Evolutionary conservation across 257 asterid species (phyloP).

Genomic region (Plectranthus barbatus): DNA sequence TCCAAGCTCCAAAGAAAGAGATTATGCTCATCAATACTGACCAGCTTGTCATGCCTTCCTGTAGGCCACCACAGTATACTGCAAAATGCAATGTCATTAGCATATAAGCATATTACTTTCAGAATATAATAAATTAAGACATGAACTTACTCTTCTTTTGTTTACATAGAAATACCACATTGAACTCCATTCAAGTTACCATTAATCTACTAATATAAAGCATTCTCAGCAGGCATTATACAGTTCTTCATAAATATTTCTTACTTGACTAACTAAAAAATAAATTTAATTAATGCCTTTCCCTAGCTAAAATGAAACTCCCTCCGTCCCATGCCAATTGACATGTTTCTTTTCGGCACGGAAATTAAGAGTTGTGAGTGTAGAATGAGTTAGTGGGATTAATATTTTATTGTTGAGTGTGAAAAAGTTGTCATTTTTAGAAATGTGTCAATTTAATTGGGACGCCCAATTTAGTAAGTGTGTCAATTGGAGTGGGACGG

Average conservation of each 20-base stretch:
- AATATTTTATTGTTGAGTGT: no score
- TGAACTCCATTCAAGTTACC: conserved; percentile 1
- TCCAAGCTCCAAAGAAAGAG: conserved; percentile 82
- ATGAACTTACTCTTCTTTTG: background rate
- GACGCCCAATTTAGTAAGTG: no score
- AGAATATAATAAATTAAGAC: no score
- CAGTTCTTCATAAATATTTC: background rate
- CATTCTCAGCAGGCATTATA: background rate
- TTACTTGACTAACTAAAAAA: background rate
- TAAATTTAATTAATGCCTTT: background rate
- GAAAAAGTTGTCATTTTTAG: no score
- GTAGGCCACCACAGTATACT: conserved; percentile 98
- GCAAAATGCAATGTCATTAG: conserved; percentile 26
- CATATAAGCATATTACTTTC: conserved; percentile 11
- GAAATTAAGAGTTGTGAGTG: no score
- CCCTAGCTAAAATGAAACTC: conserved; percentile 9
- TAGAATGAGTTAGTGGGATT: no score
- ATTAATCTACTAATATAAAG: background rate
- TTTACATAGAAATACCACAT: background rate
- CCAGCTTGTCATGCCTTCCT: conserved; percentile 90
- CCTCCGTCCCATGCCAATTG: no score
- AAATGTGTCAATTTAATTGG: no score
- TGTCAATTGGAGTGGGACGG: no score
- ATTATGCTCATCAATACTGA: conserved; percentile 84
- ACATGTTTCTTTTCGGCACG: no score